A percentile compares a stretch with the other conserved stretches of the same genome.
phyloP scores from a whole-genome alignment of 495 filamentous ascomycete species.

The Xylaria acuta region DNA sequence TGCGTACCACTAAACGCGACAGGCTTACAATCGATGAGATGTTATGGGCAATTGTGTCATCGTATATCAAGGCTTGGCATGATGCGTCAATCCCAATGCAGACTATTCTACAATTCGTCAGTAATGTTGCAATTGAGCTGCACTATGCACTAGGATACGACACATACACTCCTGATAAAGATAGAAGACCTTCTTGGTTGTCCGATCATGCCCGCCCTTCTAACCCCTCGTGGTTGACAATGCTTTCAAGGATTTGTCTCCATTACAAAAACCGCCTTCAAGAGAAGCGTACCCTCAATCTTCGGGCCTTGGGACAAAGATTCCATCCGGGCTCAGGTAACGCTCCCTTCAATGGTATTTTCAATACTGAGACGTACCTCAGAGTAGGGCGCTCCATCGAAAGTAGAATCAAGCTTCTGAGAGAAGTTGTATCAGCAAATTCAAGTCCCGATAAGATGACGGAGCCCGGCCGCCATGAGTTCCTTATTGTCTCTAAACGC shows the following conservation, averaged over 20 bases:
- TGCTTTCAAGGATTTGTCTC: constrained; percentile 9
- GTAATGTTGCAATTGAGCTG: constrained; percentile 16
- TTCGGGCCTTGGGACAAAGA: constrained; percentile 8
- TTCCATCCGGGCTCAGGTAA: not conserved
- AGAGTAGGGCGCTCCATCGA: not conserved
- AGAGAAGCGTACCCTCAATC: constrained; percentile 3
- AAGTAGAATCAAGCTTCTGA: constrained; percentile 10
- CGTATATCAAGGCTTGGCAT: constrained; percentile 6
- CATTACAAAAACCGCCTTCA: constrained; percentile 15
- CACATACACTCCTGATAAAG: not conserved
- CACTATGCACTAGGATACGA: constrained; percentile 16
- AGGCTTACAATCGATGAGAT: constrained; percentile 18
- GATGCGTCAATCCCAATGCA: constrained; percentile 5
- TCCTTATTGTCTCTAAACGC: not conserved
- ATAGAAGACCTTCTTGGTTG: not conserved
- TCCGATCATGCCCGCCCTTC: not conserved
- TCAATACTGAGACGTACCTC: constrained; percentile 13
- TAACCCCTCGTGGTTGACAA: constrained; percentile 9
- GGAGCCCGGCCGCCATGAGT: not conserved
- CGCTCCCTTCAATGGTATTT: constrained; percentile 1
- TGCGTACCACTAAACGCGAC: constrained; percentile 10
- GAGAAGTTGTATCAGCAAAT: not conserved
- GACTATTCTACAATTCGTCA: constrained; percentile 10
- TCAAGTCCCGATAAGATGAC: not conserved
- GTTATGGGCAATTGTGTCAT: constrained; percentile 14